phyloP scores from a whole-genome alignment of 371 early-diverging fungal genomes.

The Mucor indicus region DNA sequence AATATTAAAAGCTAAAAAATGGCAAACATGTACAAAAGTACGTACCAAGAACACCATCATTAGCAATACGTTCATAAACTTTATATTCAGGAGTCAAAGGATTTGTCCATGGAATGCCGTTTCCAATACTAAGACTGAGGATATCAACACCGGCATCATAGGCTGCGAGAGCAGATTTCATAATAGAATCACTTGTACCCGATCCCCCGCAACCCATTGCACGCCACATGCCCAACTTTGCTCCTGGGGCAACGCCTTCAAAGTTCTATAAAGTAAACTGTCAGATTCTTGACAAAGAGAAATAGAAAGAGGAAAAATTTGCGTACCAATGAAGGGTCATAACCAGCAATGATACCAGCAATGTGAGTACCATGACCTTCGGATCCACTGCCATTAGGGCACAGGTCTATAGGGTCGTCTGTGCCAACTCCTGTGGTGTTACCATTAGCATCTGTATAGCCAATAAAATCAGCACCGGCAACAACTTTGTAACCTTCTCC shows the following conservation, averaged over 20 bases:
- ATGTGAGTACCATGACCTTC: constrained; percentile 69
- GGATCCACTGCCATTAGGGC: too few species aligned
- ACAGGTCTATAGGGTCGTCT: too few species aligned
- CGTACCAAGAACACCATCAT: constrained; percentile 19
- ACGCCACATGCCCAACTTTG: constrained; percentile 54
- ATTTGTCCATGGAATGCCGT: constrained; percentile 34
- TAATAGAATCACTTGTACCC: constrained; percentile 48
- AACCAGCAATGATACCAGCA: constrained; percentile 65
- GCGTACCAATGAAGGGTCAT: constrained; percentile 32
- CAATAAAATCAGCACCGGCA: constrained; percentile 64
- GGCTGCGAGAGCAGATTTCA: constrained; percentile 58
- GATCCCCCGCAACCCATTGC: constrained; percentile 54
- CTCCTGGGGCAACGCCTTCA: constrained; percentile 65
- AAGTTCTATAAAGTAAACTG: constrained; percentile 38
- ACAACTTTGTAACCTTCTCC: constrained; percentile 58
- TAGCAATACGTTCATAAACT: constrained; percentile 3
- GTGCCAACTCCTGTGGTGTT: too few species aligned
- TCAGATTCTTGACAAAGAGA: too few species aligned
- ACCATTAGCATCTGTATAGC: too few species aligned
- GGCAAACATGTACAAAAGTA: too few species aligned
- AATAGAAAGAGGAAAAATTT: not conserved
- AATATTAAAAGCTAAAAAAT: too few species aligned
- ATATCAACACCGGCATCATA: constrained; percentile 52
- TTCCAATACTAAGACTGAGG: constrained; percentile 67
- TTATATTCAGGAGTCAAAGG: constrained; percentile 12